Conservation (phyloP, 75 land plant species). For the Cryptomeria japonica region DNA sequence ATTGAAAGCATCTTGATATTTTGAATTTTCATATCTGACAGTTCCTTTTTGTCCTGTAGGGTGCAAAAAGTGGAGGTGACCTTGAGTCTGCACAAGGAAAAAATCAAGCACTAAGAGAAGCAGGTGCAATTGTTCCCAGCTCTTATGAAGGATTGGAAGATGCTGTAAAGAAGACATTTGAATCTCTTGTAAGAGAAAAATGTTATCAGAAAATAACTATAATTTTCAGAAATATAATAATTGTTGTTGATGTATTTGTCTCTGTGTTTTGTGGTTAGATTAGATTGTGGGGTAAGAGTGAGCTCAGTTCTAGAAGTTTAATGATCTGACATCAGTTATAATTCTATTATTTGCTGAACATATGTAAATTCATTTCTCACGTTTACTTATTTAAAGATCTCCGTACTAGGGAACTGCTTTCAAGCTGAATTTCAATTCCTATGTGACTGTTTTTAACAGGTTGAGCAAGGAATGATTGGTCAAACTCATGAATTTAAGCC, state of each 20-base stretch:
- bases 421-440: not conserved
- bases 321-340: not conserved
- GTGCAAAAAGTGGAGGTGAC: constrained; percentile 97
- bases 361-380: not conserved
- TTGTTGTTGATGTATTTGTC: not conserved
- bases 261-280: not conserved
- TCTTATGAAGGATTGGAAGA: constrained; percentile 90
- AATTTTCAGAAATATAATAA: not conserved
- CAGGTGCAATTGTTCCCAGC: constrained; percentile 94
- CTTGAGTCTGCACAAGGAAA: constrained; percentile 98
- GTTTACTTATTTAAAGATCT: not conserved
- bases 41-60: constrained; percentile 32
- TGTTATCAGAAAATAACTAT: not conserved
- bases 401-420: not conserved
- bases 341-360: not conserved
- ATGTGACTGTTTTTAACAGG: constrained; percentile 31
- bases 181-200: constrained; percentile 56
- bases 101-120: constrained; percentile 83
- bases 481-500: constrained; percentile 73
- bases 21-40: constrained; percentile 8
- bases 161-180: constrained; percentile 75
- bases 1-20: not conserved
- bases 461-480: constrained; percentile 65
- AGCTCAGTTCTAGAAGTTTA: not conserved
- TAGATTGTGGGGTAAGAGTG: not conserved